phyloP scores from a whole-genome alignment of 2,329 filamentous ascomycete species.

The Rugonectria rugulosa region DNA sequence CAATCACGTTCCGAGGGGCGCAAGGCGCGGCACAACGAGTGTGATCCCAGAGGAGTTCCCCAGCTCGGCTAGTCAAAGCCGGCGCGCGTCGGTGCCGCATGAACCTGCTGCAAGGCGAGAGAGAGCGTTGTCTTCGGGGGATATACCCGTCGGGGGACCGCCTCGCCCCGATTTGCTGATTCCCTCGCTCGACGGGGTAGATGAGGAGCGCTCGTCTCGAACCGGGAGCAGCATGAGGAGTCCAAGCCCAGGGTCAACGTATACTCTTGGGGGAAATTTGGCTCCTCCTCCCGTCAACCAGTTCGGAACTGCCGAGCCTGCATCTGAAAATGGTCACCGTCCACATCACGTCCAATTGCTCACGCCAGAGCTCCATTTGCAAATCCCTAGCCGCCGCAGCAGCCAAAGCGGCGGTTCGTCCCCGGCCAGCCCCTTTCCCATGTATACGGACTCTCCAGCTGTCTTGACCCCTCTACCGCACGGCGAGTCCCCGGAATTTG shows the following conservation, averaged over 20 bases:
- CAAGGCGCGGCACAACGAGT: conserved; percentile 40
- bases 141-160: conserved; percentile 35
- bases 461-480: conserved; percentile 51
- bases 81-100: conserved; percentile 8
- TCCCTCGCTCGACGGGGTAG: conserved; percentile 30
- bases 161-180: conserved; percentile 30
- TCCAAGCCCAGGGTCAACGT: conserved; percentile 42
- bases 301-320: conserved; percentile 25
- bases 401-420: conserved; percentile 56
- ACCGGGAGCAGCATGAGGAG: conserved; percentile 32
- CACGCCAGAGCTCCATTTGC: conserved; percentile 48
- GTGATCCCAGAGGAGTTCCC: conserved; percentile 32
- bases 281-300: conserved; percentile 50
- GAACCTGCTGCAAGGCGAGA: conserved; percentile 28
- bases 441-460: conserved; percentile 67
- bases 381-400: conserved; percentile 55
- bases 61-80: conserved; percentile 22
- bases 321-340: conserved; percentile 12
- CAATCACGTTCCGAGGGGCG: conserved; percentile 35
- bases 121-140: conserved; percentile 58
- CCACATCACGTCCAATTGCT: no score
- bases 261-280: conserved; percentile 50
- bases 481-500: conserved; percentile 59
- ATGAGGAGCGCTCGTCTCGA: conserved; percentile 30
- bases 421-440: conserved; percentile 71